Percentiles rank a stretch among this genome's conserved stretches.
phyloP scores from a whole-genome alignment of 192 early-diverging fungal species.

The Phlyctochytrium planicorne region DNA sequence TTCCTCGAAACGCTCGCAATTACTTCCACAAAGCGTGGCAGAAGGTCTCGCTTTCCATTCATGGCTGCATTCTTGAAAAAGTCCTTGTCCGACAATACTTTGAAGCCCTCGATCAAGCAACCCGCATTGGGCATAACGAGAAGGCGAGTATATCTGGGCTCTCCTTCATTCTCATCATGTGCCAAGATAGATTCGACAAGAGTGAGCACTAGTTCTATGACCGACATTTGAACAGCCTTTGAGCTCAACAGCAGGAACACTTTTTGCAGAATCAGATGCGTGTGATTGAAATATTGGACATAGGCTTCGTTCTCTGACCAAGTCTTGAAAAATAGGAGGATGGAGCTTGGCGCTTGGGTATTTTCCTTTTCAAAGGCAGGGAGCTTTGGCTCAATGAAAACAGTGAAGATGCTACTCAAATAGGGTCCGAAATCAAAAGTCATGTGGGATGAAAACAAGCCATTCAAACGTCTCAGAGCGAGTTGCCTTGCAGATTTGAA shows the following conservation, averaged over 20 bases:
- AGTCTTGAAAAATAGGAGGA: slow-evolving; percentile 72
- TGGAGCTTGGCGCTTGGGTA: slow-evolving; percentile 79
- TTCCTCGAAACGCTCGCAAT: slow-evolving; percentile 74
- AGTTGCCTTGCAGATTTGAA: slow-evolving; percentile 64
- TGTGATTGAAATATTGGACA: slow-evolving; percentile 62
- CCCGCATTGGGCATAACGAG: slow-evolving; percentile 58
- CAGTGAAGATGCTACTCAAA: slow-evolving; percentile 69
- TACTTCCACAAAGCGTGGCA: slow-evolving; percentile 72
- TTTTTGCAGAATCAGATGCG: slow-evolving; percentile 66
- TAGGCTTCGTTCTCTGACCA: slow-evolving; percentile 75
- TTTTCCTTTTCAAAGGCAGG: slow-evolving; percentile 74
- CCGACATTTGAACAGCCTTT: slow-evolving; percentile 74
- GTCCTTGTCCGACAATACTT: slow-evolving; percentile 36
- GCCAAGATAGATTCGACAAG: slow-evolving; percentile 63
- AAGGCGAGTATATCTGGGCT: slow-evolving; percentile 35
- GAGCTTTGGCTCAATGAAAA: slow-evolving; percentile 71
- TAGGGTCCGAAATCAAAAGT: slow-evolving; percentile 77
- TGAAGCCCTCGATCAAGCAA: slow-evolving; percentile 58
- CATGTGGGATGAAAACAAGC: slow-evolving; percentile 68
- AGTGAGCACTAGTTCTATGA: slow-evolving; percentile 67
- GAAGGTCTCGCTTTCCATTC: slow-evolving; percentile 15
- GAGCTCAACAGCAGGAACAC: slow-evolving; percentile 74
- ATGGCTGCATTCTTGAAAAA: slow-evolving; percentile 42
- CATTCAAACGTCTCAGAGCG: slow-evolving; percentile 70
- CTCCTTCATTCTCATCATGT: slow-evolving; percentile 29